Percentiles rank a stretch among this genome's conserved stretches.
Conservation (phyloP, 208 protist species). For the Phytomonas serpens region DNA sequence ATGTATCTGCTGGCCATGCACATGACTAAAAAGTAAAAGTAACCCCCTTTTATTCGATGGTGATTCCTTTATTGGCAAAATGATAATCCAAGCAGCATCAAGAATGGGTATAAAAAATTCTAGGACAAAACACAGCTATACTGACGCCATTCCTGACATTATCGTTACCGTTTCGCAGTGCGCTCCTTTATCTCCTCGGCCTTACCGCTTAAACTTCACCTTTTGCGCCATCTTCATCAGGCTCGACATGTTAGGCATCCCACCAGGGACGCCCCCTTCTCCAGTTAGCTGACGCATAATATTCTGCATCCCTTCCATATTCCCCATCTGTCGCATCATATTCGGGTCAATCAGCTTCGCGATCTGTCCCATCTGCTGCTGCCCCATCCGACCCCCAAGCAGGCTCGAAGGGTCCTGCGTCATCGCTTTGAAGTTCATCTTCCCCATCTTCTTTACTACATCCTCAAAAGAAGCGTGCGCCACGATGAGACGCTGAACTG, state of each 20-base stretch:
- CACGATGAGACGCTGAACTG: constrained; percentile 76
- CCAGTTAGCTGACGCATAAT: constrained; percentile 86
- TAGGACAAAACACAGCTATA: not conserved
- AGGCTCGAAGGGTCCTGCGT: constrained; percentile 62
- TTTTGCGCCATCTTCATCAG: constrained; percentile 55
- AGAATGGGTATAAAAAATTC: not conserved
- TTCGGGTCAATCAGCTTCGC: constrained; percentile 83
- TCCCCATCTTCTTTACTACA: constrained; percentile 86
- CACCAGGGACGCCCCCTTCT: constrained; percentile 18
- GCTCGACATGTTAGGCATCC: constrained; percentile 40
- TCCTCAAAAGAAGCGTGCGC: constrained; percentile 85
- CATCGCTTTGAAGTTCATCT: constrained; percentile 88
- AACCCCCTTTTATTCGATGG: not conserved
- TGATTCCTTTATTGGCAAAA: not conserved
- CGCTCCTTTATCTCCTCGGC: constrained; percentile 9
- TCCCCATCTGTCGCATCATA: constrained; percentile 80
- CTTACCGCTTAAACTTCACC: constrained; percentile 24
- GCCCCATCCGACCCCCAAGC: constrained; percentile 42
- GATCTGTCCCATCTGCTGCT: constrained; percentile 83
- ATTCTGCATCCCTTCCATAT: constrained; percentile 68
- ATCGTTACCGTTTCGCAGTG: not conserved
- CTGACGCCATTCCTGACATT: not conserved
- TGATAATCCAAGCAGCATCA: not conserved
- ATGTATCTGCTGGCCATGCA: not conserved
- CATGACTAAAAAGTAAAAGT: not conserved